Evolutionary conservation across 805 yeast species (phyloP).

Genomic region (Suhomyces canberraensis): DNA sequence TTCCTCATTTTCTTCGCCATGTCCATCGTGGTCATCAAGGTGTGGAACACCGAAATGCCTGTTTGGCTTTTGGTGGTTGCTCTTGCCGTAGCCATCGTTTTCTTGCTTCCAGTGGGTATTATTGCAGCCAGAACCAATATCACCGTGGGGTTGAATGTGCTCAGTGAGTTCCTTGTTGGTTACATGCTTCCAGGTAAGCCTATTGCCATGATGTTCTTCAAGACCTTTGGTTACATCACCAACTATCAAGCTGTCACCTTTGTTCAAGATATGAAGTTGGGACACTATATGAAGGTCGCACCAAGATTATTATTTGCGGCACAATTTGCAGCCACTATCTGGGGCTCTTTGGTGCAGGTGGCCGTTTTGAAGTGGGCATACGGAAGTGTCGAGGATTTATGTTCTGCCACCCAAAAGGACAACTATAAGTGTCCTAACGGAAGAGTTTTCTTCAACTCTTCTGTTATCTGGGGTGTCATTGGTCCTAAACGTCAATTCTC

Average conservation of each 20-base stretch:
- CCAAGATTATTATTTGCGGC: slow-evolving; percentile 41
- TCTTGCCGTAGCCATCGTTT: slow-evolving; percentile 34
- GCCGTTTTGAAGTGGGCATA: slow-evolving; percentile 43
- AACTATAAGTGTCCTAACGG: slow-evolving; percentile 43
- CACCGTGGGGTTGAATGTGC: slow-evolving; percentile 42
- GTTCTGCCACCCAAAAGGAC: slow-evolving; percentile 25
- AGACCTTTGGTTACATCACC: slow-evolving; percentile 47
- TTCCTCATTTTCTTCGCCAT: slow-evolving; percentile 28
- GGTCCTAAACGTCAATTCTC: slow-evolving; percentile 25
- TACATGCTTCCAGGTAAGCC: slow-evolving; percentile 49
- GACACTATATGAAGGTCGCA: slow-evolving; percentile 42
- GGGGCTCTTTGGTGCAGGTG: slow-evolving; percentile 40
- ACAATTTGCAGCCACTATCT: slow-evolving; percentile 42
- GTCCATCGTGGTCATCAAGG: slow-evolving; percentile 36
- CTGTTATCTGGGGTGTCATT: slow-evolving; percentile 44
- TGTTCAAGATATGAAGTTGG: slow-evolving; percentile 47
- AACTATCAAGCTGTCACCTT: slow-evolving; percentile 46
- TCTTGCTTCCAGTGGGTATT: slow-evolving; percentile 40
- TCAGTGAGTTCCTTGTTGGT: slow-evolving; percentile 42
- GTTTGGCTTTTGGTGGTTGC: slow-evolving; percentile 40
- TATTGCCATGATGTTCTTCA: slow-evolving; percentile 46
- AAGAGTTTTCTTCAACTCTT: slow-evolving; percentile 40
- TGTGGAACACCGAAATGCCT: slow-evolving; percentile 43
- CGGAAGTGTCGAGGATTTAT: slow-evolving; percentile 31
- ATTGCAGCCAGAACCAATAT: slow-evolving; percentile 35